These are phyloP conservation scores for Coleophoma cylindrospora DNA, from an alignment of 2,329 filamentous ascomycete species.

Conservation along the genomic window DNA sequence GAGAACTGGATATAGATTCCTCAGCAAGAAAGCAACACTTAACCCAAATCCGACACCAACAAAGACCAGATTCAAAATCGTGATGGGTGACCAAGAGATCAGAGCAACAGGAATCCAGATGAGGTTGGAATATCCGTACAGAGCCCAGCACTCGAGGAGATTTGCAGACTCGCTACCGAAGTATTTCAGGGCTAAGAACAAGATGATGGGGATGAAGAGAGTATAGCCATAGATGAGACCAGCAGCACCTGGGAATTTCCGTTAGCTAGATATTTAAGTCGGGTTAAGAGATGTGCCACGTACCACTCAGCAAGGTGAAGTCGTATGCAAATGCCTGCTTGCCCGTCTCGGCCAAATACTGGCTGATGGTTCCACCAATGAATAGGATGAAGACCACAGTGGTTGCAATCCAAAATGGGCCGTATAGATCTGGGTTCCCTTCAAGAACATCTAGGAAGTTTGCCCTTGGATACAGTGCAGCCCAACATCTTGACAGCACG, in stretches of 20 bases:
- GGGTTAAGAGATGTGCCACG: background rate
- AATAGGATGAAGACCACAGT: conserved; percentile 96
- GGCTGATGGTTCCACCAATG: conserved; percentile 88
- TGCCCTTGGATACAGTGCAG: conserved; percentile 82
- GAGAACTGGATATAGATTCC: conserved; percentile 87
- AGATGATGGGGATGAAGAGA: conserved; percentile 71
- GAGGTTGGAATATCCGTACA: conserved; percentile 95
- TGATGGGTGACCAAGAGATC: conserved; percentile 83
- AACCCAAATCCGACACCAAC: conserved; percentile 80
- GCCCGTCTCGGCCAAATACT: conserved; percentile 71
- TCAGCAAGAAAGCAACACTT: conserved; percentile 76
- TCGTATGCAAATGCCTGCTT: conserved; percentile 81
- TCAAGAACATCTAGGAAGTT: conserved; percentile 98
- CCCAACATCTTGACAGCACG: conserved; percentile 80
- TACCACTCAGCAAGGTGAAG: conserved; percentile 81
- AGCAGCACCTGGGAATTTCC: conserved; percentile 57
- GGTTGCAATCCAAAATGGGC: conserved; percentile 97
- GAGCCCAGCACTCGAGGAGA: conserved; percentile 87
- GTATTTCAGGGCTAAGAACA: conserved; percentile 89
- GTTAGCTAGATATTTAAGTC: conserved; percentile 1
- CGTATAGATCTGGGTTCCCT: conserved; percentile 94
- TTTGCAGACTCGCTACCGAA: conserved; percentile 93
- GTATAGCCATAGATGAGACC: conserved; percentile 96
- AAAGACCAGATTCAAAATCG: conserved; percentile 88
- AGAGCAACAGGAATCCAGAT: conserved; percentile 95